Percentiles rank a stretch among this genome's conserved stretches.
Evolutionary conservation across 495 filamentous ascomycete genomes (phyloP).

Genomic region (Hapsidospora chrysogenum): DNA sequence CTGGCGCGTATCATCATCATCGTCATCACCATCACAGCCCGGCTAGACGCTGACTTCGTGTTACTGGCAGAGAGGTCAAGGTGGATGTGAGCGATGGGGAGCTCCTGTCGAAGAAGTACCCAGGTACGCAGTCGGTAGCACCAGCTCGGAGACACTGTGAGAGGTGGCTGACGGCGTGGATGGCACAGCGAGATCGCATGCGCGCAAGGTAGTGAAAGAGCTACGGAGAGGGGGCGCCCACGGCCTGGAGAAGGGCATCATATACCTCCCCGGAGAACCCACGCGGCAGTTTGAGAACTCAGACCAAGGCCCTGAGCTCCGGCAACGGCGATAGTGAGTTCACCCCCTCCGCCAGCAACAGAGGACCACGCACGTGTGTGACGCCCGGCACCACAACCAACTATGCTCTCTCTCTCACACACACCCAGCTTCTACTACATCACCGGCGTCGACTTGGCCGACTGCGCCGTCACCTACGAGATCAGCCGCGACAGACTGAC

Average conservation of each 20-base stretch:
- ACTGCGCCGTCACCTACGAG: slow-evolving; percentile 46
- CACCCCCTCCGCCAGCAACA: no score
- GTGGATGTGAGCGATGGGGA: slow-evolving; percentile 2
- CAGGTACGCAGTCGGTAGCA: slow-evolving; percentile 7
- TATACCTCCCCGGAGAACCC: slow-evolving; percentile 38
- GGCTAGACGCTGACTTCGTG: no score
- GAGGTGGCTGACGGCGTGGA: background rate
- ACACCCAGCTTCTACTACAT: slow-evolving; percentile 48
- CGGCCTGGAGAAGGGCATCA: slow-evolving; percentile 40
- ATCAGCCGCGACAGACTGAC: slow-evolving; percentile 36
- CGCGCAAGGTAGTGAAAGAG: slow-evolving; percentile 49
- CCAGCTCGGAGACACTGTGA: background rate
- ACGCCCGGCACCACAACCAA: no score
- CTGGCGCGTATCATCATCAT: no score
- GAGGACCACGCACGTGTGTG: no score
- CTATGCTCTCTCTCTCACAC: background rate
- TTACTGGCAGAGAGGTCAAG: background rate
- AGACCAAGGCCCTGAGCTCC: slow-evolving; percentile 39
- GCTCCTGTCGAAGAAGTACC: slow-evolving; percentile 10
- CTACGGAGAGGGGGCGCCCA: slow-evolving; percentile 15
- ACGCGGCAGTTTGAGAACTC: slow-evolving; percentile 38
- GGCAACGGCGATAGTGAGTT: slow-evolving; percentile 44
- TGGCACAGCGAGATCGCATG: slow-evolving; percentile 62
- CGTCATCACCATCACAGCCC: background rate
- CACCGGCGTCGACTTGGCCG: slow-evolving; percentile 40